phyloP scores from a whole-genome alignment of 78 protist species.

The Tieghemostelium lacteum region DNA sequence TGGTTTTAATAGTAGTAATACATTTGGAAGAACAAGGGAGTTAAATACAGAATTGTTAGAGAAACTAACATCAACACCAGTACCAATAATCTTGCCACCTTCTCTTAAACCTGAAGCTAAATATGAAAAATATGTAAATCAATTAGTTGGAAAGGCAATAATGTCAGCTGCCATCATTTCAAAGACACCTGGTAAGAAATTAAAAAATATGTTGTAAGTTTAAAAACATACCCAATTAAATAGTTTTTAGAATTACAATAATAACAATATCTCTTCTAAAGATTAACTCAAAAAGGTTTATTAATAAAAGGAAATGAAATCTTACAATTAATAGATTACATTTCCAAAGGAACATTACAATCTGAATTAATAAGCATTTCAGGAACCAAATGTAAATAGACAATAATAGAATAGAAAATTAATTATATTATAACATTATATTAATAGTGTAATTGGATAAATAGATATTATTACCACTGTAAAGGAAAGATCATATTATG shows the following conservation, averaged over 20 bases:
- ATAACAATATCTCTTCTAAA: background rate
- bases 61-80: conserved; percentile 35
- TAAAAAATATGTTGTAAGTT: conserved; percentile 54
- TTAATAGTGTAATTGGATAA: background rate
- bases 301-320: conserved; percentile 56
- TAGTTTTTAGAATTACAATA: background rate
- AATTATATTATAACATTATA: background rate
- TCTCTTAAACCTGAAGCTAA: conserved; percentile 79
- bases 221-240: background rate
- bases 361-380: conserved; percentile 51
- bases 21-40: too few species aligned
- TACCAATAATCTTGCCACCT: conserved; percentile 64
- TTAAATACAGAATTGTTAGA: conserved; percentile 45
- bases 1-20: too few species aligned
- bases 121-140: conserved; percentile 59
- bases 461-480: conserved; percentile 63
- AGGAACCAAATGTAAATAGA: conserved; percentile 37
- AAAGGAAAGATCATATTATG: conserved; percentile 60
- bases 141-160: conserved; percentile 63
- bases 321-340: conserved; percentile 32
- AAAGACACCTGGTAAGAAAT: conserved; percentile 33
- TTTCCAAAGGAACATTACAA: conserved; percentile 40
- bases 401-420: background rate
- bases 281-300: conserved; percentile 54
- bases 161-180: conserved; percentile 71